Base-by-base conservation (phyloP, 345 rosid species). In the Gossypium australe region DNA sequence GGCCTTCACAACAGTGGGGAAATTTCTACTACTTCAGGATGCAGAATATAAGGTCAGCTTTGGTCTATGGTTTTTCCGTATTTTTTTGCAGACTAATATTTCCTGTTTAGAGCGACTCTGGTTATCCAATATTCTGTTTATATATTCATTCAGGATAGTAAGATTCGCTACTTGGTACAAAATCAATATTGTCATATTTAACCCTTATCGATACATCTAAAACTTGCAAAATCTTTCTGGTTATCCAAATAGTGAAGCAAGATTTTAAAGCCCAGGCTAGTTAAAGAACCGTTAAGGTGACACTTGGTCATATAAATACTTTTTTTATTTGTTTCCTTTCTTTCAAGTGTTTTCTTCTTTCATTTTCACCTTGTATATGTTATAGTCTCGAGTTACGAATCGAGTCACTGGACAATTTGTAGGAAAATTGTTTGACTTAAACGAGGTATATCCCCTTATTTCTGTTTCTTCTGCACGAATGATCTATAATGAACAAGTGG, bases 1-100 rank as follows among this genome's bases (percentile, higher is more conserved):
- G 94, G 71, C 87, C 89, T 78, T 85, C 97, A 65, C 97, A 93
- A 70, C 94, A 92, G 77, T 96, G 97, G 99, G 98, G 98, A 72
- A 96, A 96, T 79, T 96, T 96, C 84, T 87, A 89, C 84, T 96
- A 93, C 78, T 96, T 93, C 67, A 84, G 99, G 83, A 90, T 96
- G 99, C 94, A 89, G 57, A 87, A 90, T 41, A 92, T 96, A 84
- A 93, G 99, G 98, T 96, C 47, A 78, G 81, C 70, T 75, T 71
- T 65, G 20, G 27, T 64, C 60, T 61, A 18, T 25, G 20, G 9
- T 18, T n/a, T 34, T 25, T 70, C 49, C 38, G 8, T 11, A 22
- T 69, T 27, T 73, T 64, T 17, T 13, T 25, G 38, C 70, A 53
- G n/a, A 62, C 24, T 49, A 24, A 47, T 25, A 17, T 60, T 59